Evolutionary conservation across 306 rosid genomes (phyloP).

Genomic region (Vigna angularis): DNA sequence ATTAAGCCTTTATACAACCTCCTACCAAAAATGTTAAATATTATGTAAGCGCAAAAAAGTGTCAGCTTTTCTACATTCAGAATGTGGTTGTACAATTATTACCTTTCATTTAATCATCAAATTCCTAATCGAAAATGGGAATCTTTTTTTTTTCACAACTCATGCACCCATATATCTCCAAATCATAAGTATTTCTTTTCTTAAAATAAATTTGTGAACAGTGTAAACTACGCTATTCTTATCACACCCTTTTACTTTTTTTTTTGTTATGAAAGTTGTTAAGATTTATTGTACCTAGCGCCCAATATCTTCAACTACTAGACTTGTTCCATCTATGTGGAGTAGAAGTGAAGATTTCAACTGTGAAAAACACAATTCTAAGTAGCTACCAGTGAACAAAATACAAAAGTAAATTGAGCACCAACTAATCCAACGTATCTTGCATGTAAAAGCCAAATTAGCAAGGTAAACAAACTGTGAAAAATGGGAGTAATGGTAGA

Average conservation of each 20-base stretch:
- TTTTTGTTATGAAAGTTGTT: background rate
- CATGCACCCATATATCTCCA: background rate
- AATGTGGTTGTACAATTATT: background rate
- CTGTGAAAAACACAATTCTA: conserved; percentile 51
- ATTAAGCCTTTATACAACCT: background rate
- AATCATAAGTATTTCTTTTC: no score
- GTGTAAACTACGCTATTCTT: background rate
- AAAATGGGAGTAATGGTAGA: conserved; percentile 19
- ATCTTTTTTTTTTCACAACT: background rate
- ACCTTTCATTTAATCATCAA: background rate
- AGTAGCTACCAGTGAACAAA: background rate
- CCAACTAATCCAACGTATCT: background rate
- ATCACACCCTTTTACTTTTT: background rate
- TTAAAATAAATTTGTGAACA: no score
- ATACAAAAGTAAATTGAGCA: conserved; percentile 10
- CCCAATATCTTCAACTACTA: conserved; percentile 92
- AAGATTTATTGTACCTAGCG: conserved; percentile 71
- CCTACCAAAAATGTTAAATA: background rate
- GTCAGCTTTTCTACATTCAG: background rate
- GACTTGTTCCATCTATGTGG: conserved; percentile 91
- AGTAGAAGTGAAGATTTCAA: conserved; percentile 88
- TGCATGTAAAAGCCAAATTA: background rate
- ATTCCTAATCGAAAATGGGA: background rate
- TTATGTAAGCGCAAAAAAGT: background rate
- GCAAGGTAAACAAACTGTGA: background rate